Conservation (phyloP, 78 protist genomes). For the Dictyostelium firmibasis region DNA sequence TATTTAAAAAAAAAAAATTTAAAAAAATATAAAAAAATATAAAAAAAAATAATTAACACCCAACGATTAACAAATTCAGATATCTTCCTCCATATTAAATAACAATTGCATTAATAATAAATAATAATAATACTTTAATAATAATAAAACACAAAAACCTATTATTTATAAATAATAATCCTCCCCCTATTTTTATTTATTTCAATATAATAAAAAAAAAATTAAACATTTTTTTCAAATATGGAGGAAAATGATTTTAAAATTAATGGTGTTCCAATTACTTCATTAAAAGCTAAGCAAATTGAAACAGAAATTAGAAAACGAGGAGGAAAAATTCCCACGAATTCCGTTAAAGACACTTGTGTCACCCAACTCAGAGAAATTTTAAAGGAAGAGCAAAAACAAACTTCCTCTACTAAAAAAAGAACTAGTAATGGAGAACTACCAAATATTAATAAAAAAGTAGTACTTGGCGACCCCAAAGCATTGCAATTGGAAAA, state of each 20-base stretch:
- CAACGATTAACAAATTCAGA: not conserved
- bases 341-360: not conserved
- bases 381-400: not conserved
- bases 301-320: not conserved
- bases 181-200: not conserved
- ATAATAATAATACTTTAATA: too few species aligned
- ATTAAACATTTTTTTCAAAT: not conserved
- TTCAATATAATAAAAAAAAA: not conserved
- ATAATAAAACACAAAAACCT: too few species aligned
- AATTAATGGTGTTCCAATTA: not conserved
- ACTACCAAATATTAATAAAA: not conserved
- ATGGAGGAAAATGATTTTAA: not conserved
- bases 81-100: not conserved
- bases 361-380: not conserved
- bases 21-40: too few species aligned
- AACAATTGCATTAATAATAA: too few species aligned
- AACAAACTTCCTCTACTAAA: not conserved
- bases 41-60: not conserved
- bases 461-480: not conserved
- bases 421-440: not conserved
- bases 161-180: too few species aligned
- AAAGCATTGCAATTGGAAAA: not conserved
- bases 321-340: not conserved
- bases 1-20: too few species aligned
- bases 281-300: not conserved